phyloP scores from a whole-genome alignment of 169 alveolate species.

The Plasmodium gaboni region DNA sequence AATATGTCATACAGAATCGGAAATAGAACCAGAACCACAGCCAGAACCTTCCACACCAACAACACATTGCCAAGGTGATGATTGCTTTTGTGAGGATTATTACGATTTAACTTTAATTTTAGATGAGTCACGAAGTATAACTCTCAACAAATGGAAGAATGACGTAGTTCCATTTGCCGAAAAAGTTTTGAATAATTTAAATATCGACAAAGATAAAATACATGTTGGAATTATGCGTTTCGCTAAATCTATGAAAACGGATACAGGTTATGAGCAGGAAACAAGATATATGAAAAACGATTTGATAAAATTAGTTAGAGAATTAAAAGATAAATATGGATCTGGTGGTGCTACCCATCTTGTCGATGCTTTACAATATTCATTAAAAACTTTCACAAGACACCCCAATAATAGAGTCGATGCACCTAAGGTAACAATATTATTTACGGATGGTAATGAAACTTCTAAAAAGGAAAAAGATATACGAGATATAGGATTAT shows the following conservation, averaged over 20 bases:
- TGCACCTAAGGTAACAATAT: conserved; percentile 60
- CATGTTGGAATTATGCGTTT: conserved; percentile 72
- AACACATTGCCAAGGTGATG: conserved; percentile 46
- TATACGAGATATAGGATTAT: conserved; percentile 43
- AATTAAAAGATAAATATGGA: conserved; percentile 28
- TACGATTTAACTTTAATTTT: conserved; percentile 63
- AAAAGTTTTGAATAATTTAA: conserved; percentile 38
- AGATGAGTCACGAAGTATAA: conserved; percentile 59
- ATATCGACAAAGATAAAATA: conserved; percentile 39
- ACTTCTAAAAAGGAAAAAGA: conserved; percentile 6
- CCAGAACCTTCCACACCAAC: conserved; percentile 34
- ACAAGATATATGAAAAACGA: conserved; percentile 42
- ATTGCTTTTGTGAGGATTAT: conserved; percentile 55
- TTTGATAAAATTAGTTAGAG: conserved; percentile 37
- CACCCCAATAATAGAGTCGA: conserved; percentile 48
- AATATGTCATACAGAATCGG: conserved; percentile 62
- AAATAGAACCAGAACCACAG: not conserved
- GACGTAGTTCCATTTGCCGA: conserved; percentile 68
- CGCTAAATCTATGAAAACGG: conserved; percentile 11
- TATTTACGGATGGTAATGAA: conserved; percentile 69
- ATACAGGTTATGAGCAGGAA: conserved; percentile 52
- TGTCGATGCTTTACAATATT: conserved; percentile 42
- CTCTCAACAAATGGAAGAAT: conserved; percentile 24
- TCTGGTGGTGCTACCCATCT: conserved; percentile 27
- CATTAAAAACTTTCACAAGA: conserved; percentile 40